Conservation (phyloP, 768 basidiomycete genomes). For the Tricholoma bakamatsutake region DNA sequence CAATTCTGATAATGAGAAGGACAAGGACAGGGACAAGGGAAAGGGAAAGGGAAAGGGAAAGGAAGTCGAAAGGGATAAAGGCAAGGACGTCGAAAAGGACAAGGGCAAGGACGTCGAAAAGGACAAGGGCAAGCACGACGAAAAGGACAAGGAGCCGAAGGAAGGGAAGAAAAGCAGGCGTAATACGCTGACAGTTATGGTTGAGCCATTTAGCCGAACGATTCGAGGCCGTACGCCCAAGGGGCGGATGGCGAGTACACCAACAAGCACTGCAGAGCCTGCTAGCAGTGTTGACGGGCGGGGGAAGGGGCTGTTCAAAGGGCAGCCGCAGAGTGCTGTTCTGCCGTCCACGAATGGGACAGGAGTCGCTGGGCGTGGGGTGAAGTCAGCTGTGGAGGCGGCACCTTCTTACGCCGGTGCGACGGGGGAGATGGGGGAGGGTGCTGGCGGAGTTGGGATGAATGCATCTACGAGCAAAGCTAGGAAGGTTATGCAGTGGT, state of each 20-base stretch:
- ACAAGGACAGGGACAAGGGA: constrained; percentile 9
- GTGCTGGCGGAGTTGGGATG: constrained; percentile 30
- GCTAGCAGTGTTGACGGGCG: neutral
- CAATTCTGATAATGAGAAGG: constrained; percentile 7
- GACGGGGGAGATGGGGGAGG: constrained; percentile 25
- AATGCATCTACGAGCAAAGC: constrained; percentile 83
- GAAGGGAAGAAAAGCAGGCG: constrained; percentile 56
- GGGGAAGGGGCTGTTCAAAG: constrained; percentile 1
- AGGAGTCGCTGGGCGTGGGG: neutral
- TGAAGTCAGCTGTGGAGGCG: constrained; percentile 9
- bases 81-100: constrained; percentile 13
- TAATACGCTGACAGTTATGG: constrained; percentile 86
- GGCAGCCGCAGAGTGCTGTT: constrained; percentile 9
- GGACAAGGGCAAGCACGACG: constrained; percentile 8
- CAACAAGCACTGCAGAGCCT: constrained; percentile 6
- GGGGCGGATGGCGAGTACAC: constrained; percentile 27
- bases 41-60: constrained; percentile 16
- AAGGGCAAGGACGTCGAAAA: constrained; percentile 5
- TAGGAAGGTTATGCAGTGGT: constrained; percentile 98
- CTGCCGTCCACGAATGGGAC: neutral
- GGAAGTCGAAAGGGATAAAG: neutral
- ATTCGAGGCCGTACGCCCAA: constrained; percentile 37
- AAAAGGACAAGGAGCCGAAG: constrained; percentile 24
- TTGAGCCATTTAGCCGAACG: constrained; percentile 64
- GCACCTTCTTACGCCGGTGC: constrained; percentile 13